phyloP scores from a whole-genome alignment of 129 eudicot species.

The Arctium lappa region DNA sequence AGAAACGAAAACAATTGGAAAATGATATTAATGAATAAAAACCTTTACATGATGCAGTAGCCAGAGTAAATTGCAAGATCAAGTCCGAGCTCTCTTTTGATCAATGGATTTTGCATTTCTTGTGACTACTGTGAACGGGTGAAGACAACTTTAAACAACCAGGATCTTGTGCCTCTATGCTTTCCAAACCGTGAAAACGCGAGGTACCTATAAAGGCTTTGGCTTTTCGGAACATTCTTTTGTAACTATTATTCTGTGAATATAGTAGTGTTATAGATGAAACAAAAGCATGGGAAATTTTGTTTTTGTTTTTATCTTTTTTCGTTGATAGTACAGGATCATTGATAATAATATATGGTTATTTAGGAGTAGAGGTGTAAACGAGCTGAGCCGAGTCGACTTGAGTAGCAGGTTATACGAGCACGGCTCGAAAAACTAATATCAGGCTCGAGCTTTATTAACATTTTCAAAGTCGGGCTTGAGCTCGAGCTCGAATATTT shows the following conservation, averaged over 20 bases:
- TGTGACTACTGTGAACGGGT: neutral
- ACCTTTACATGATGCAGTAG: neutral
- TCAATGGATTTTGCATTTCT: neutral
- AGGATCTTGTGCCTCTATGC: too few species aligned
- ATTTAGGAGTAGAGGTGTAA: too few species aligned
- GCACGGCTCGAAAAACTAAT: too few species aligned
- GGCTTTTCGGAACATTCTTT: neutral
- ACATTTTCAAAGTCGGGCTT: too few species aligned
- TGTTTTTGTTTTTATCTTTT: too few species aligned
- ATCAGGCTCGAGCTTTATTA: too few species aligned
- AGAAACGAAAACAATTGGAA: too few species aligned
- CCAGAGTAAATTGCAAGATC: neutral
- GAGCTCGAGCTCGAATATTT: too few species aligned
- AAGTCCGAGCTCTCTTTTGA: neutral
- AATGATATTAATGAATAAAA: neutral
- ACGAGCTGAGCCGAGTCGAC: too few species aligned
- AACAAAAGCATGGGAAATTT: too few species aligned
- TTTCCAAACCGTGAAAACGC: too few species aligned
- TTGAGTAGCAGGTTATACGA: too few species aligned
- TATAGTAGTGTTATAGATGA: neutral
- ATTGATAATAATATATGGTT: neutral
- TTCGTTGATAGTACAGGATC: neutral
- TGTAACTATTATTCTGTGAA: neutral
- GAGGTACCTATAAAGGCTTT: neutral
- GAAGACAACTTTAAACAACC: neutral